Base-by-base conservation (phyloP, 108 stramenopile species). In the Nitzschia sp. region DNA sequence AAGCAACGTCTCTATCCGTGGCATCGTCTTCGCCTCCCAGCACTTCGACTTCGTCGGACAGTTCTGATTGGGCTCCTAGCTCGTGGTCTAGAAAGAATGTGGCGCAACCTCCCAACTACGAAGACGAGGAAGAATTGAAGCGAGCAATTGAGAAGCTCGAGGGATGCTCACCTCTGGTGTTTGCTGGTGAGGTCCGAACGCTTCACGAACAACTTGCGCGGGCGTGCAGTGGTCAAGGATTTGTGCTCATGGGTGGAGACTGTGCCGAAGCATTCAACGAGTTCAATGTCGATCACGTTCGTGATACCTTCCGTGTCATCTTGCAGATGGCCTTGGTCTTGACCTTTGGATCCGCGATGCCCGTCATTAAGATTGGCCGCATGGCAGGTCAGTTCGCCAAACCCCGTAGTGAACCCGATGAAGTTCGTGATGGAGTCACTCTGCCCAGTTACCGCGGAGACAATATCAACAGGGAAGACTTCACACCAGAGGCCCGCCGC, bases 361-460 rank as follows among this genome's bases (percentile, higher is more conserved):
- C 99, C 5, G 86, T 98, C 33, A 91, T 97, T 52, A 98, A 97
- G 89, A 87, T 98, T 29, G 98, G 94, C 26, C 92, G 98, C 31
- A 96, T 98, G 87, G 98, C 98, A 0, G 98, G 98, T 36, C 96
- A 97, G 82, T 98, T 97, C 68, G 95, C 98, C 65, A 99, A 98
- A 78, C 97, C 99, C 11, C 88, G 99, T 25, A 87, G 84, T 57
- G 95, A 92, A 45, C 89, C 96, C 33, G 85, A 88, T 70, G 98
- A 99, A 75, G 88, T 80, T 0, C 71, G 81, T 19, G 85, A 84
- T 48, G 95, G 86, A 38, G 93, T 92, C 15, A 75, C 85, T 22
- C 83, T 98, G 4, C 97, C 95, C 15, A 85, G 87, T 19, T 98
- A 96, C 87, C 92, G 97, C 50, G 98, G 98, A 21, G 98, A 99